phyloP scores from a whole-genome alignment of 2,329 filamentous ascomycete genomes.

The Chalaropsis thielavioides region DNA sequence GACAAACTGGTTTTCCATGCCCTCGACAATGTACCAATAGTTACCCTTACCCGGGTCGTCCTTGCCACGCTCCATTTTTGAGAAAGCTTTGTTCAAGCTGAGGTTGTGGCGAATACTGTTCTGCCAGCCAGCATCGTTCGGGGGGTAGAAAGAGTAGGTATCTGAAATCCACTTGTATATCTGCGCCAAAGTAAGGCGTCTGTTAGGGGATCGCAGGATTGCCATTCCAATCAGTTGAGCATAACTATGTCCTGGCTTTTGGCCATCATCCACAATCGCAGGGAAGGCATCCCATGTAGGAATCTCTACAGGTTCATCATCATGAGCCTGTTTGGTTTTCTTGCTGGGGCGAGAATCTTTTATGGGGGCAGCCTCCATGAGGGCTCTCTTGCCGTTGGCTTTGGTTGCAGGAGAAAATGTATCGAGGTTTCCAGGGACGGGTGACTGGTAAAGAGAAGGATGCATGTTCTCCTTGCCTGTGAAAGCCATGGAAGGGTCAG shows the following conservation, averaged over 20 bases:
- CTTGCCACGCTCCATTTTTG: conserved; percentile 90
- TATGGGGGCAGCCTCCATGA: conserved; percentile 60
- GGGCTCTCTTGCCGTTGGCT: conserved; percentile 32
- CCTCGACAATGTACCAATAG: conserved; percentile 89
- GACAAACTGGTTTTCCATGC: conserved; percentile 77
- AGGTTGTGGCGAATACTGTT: conserved; percentile 98
- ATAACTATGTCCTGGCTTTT: conserved; percentile 85
- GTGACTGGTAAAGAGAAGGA: conserved; percentile 36
- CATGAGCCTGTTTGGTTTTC: conserved; percentile 46
- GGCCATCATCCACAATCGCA: conserved; percentile 65
- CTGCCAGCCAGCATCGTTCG: conserved; percentile 83
- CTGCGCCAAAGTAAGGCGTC: conserved; percentile 76
- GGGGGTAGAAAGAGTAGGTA: conserved; percentile 75
- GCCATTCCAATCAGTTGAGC: conserved; percentile 94
- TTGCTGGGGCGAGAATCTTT: conserved; percentile 54
- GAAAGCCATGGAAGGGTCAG: conserved; percentile 22
- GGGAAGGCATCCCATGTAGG: conserved; percentile 71
- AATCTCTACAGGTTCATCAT: conserved; percentile 11
- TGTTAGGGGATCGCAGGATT: conserved; percentile 70
- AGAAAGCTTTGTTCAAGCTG: conserved; percentile 89
- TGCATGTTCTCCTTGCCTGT: conserved; percentile 44
- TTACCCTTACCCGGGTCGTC: conserved; percentile 95
- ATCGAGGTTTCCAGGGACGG: conserved; percentile 33
- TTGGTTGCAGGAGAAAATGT: conserved; percentile 27
- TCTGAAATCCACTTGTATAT: conserved; percentile 99